Conservation (phyloP, 176 grass and related monocot species). For the Phoenix dactylifera region DNA sequence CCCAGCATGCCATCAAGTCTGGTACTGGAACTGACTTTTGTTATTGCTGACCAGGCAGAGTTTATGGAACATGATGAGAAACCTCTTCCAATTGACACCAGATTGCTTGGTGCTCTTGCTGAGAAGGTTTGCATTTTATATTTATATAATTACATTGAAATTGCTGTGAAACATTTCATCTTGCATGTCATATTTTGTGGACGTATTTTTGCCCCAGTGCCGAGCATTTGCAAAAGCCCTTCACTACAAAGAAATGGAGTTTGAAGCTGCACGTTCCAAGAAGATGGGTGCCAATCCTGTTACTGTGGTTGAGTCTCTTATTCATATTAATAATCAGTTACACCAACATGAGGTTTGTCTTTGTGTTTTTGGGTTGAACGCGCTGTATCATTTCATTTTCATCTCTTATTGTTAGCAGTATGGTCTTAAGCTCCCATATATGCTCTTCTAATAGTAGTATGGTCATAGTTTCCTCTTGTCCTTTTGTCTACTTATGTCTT, state of each 20-base stretch:
- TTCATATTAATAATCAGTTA: constrained; percentile 98
- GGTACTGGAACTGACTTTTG: neutral
- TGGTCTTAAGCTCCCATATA: no score
- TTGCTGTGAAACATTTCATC: no score
- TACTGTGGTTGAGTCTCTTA: constrained; percentile 91
- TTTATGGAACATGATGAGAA: constrained; percentile 99
- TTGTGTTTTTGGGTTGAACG: neutral
- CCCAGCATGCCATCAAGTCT: no score
- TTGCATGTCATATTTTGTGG: no score
- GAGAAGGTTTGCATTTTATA: constrained; percentile 48
- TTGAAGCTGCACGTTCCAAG: constrained; percentile 86
- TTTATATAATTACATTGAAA: no score
- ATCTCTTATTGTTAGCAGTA: no score
- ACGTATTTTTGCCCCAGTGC: constrained; percentile 38
- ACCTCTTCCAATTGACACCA: constrained; percentile 97
- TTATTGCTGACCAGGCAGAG: constrained; percentile 57
- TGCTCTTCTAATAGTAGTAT: no score
- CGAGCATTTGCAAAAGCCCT: constrained; percentile 96
- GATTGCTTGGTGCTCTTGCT: constrained; percentile 92
- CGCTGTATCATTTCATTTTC: no score
- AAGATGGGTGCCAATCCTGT: constrained; percentile 98
- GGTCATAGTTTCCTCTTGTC: no score
- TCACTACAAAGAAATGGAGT: constrained; percentile 99
- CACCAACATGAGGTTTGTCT: constrained; percentile 91
- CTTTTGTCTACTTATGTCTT: neutral